These are phyloP conservation scores for Ampelomyces quisqualis DNA, from an alignment of 2,329 filamentous ascomycete species.

Conservation along the genomic window DNA sequence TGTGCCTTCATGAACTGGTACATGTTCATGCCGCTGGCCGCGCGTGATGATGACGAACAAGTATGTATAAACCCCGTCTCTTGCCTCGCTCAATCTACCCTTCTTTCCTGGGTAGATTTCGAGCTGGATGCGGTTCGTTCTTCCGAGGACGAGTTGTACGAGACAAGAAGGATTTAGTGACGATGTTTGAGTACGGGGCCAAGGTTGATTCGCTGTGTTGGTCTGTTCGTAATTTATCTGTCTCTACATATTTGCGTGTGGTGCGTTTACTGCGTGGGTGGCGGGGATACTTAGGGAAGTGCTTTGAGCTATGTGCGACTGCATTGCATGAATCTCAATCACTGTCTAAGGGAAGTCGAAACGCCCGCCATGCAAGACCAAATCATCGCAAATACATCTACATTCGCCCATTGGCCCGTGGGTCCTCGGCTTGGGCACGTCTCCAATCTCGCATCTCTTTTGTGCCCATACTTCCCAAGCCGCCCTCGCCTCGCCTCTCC, in stretches of 20 bases:
- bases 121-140: slow-evolving; percentile 41
- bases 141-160: slow-evolving; percentile 25
- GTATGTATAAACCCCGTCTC: slow-evolving; percentile 33
- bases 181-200: slow-evolving; percentile 47
- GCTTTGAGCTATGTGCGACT: no score
- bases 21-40: no score
- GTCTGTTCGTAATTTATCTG: slow-evolving; percentile 44
- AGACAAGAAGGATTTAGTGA: slow-evolving; percentile 43
- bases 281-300: no score
- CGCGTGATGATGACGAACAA: no score
- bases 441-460: slow-evolving; percentile 88
- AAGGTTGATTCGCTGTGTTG: slow-evolving; percentile 31
- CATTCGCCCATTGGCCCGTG: slow-evolving; percentile 69
- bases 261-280: neutral
- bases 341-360: no score
- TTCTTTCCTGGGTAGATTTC: slow-evolving; percentile 36
- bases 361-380: neutral
- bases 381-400: slow-evolving; percentile 1
- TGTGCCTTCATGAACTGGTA: no score
- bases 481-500: slow-evolving; percentile 76
- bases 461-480: slow-evolving; percentile 83
- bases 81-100: slow-evolving; percentile 44
- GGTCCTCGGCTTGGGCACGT: slow-evolving; percentile 76
- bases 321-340: neutral
- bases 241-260: slow-evolving; percentile 33